Percentiles rank a stretch among this genome's conserved stretches.
Evolutionary conservation across 768 basidiomycete species (phyloP).

Genomic region (Daedaleopsis nitida): DNA sequence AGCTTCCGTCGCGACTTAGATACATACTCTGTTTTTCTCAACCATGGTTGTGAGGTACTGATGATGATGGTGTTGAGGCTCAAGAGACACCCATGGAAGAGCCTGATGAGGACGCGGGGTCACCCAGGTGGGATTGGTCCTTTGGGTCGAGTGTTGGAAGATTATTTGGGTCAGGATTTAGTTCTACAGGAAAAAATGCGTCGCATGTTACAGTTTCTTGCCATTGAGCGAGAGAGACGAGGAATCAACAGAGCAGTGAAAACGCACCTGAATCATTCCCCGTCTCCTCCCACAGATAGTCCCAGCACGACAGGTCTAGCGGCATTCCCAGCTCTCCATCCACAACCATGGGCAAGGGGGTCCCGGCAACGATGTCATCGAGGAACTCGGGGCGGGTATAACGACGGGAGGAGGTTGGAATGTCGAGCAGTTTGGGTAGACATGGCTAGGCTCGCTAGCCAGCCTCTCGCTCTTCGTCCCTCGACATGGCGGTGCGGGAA

Average conservation of each 20-base stretch:
- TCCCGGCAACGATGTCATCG: slow-evolving; percentile 75
- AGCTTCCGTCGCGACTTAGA: slow-evolving; percentile 63
- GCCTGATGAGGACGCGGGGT: slow-evolving; percentile 49
- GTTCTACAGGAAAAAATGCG: slow-evolving; percentile 30
- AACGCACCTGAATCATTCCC: slow-evolving; percentile 65
- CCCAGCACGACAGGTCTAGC: slow-evolving; percentile 81
- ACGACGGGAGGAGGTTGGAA: slow-evolving; percentile 87
- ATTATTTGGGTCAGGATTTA: slow-evolving; percentile 70
- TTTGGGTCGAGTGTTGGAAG: slow-evolving; percentile 68
- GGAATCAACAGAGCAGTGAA: neutral
- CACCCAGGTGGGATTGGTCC: slow-evolving; percentile 75
- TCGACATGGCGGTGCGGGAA: slow-evolving; percentile 94
- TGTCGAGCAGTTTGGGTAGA: slow-evolving; percentile 92
- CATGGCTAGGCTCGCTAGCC: no score
- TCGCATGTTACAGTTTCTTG: neutral
- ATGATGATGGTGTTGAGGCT: slow-evolving; percentile 45
- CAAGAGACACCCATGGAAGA: slow-evolving; percentile 44
- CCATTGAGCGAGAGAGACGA: neutral
- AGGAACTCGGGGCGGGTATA: slow-evolving; percentile 88
- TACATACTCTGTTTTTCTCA: slow-evolving; percentile 94
- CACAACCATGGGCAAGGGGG: slow-evolving; percentile 91
- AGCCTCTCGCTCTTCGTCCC: no score
- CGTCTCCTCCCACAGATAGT: slow-evolving; percentile 81
- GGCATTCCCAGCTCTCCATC: slow-evolving; percentile 98
- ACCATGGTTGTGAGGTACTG: slow-evolving; percentile 71